Base-by-base conservation (phyloP, 2,329 filamentous ascomycete species). In the Fusarium citri region DNA sequence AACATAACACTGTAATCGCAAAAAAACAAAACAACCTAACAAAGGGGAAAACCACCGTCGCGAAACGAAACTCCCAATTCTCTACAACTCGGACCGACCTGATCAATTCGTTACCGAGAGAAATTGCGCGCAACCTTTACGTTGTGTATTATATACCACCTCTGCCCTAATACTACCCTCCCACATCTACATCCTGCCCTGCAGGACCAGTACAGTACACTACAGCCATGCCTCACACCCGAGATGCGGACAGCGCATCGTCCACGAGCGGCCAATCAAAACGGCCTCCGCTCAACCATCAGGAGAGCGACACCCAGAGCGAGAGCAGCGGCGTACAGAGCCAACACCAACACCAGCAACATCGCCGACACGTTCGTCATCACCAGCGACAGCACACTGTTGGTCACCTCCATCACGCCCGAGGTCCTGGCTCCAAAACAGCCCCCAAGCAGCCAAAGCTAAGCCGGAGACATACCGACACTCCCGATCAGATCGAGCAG, bases 201-300 rank as follows among this genome's bases (percentile, higher is more conserved):
- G 34, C 18, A 37, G 34, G 15, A 51, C 31, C 18, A 37, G 34
- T n/a, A 51, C 31, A 51, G 48, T 34, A 31, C 30, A 37, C 18
- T 53, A 65, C 74, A 78, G 71, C 69, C 78, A 82, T 80, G 83
- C 76, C 80, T 74, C 79, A 78, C 74, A 83, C 84, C 76, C 81
- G 78, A 77, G 83, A 86, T 73, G 76, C 76, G 73, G 82, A 85
- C 78, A 83, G 82, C 79, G 79, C 82, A 79, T 80, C 82, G 72
- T 78, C 80, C 71, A 78, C 80, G 69, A 78, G 79, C 76, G 79
- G 80, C 85, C 85, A 87, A 87, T 87, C 85, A 87, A 87, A 86
- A 80, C 83, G 83, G 26, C 81, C 84, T 75, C 70, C 79, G 57
- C 77, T 79, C 75, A 75, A 68, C 72, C 77, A 78, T 62, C 78